Evolutionary conservation across 495 filamentous ascomycete species (phyloP), one percentile per base, ranked within the genome.

Genomic region (Aspergillus affinis): DNA sequence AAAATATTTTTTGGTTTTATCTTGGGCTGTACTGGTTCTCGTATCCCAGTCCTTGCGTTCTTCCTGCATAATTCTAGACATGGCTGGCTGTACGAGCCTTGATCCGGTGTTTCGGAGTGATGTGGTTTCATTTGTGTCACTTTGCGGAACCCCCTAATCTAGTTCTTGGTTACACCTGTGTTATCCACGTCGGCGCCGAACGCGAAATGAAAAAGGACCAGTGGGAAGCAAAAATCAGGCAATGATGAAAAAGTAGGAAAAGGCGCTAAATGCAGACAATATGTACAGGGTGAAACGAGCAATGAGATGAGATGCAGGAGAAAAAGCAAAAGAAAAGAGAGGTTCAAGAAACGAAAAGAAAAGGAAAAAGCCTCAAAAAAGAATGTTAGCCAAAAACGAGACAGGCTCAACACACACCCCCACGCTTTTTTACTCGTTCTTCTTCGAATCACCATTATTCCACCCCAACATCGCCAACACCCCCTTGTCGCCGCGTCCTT

Each of bases 381-480:
- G 26, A 18, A 49, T 20, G 29, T 36, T 27, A 27, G 20, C 8
- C 36, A 47, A 15, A 44, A 58, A 9, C 46, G 32, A 59, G 18
- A 8, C 26, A 2, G 51, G 18, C 51, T 12, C 19, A 53, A 6
- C 51, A n/a, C n/a, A n/a, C n/a, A n/a, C 4, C 23, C 23, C 23
- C 23, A 4, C 4, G 2, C 23, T 26, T 4, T 26, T 5, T 64
- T 58, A 75, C 21, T 75, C 72, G 51, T 65, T 69, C 57, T 76
- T 73, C 45, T 77, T 75, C 44, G 60, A 52, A 1, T 63, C 61
- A 23, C 44, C 62, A 23, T 68, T 65, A 23, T 68, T 65, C 48
- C 69, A 63, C 46, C 61, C 62, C 41, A 69, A 60, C 53, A 63
- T 57, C 6, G 64, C 62, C 54, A 68, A 51, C 10, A 63, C 44